Conservation (phyloP, 345 rosid species). For the Brassica incana region DNA sequence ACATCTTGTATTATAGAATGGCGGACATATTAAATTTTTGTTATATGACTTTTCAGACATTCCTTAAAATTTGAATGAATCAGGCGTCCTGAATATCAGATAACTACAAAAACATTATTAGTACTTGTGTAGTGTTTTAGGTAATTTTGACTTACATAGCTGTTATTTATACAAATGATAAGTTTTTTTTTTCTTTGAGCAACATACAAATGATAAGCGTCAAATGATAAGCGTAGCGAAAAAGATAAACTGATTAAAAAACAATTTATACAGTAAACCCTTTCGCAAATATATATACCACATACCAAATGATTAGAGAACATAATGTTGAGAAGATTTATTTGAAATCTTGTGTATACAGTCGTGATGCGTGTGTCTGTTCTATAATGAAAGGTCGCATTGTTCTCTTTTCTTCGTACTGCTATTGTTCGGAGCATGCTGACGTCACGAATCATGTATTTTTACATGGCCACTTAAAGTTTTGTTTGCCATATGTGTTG, state of each 20-base stretch:
- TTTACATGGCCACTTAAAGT: neutral
- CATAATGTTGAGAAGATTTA: slow-evolving; percentile 11
- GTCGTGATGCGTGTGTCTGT: slow-evolving; percentile 13
- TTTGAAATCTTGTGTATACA: slow-evolving; percentile 19
- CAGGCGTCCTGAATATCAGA: no score
- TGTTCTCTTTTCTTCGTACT: neutral
- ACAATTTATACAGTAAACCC: no score
- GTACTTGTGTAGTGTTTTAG: neutral
- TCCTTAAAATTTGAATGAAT: neutral
- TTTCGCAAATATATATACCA: neutral
- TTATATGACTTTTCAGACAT: neutral
- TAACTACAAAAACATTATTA: no score
- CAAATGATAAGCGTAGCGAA: neutral
- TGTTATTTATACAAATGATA: neutral
- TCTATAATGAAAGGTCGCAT: neutral
- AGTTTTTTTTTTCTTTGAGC: no score
- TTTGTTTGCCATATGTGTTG: neutral
- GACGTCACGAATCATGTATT: neutral
- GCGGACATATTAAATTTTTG: neutral
- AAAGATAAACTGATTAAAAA: neutral
- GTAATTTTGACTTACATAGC: neutral
- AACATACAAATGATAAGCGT: neutral
- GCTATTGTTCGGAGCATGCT: neutral
- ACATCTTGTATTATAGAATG: no score
- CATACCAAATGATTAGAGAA: neutral